phyloP scores from a whole-genome alignment of 345 rosid genomes.

The Trapa incisa region DNA sequence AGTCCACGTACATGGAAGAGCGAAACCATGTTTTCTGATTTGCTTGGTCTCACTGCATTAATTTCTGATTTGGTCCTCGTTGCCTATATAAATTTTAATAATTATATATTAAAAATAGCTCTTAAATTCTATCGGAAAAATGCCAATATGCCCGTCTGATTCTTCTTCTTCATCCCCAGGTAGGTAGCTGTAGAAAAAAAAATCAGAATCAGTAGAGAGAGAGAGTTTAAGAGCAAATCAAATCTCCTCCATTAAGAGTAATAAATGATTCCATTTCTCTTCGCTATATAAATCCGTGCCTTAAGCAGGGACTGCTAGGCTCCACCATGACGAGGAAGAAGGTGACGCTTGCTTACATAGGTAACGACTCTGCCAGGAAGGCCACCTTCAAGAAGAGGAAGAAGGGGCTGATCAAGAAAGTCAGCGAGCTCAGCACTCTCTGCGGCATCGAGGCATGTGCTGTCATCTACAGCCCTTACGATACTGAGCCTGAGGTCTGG shows the following conservation, averaged over 20 bases:
- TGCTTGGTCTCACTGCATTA: too few relatives aligned
- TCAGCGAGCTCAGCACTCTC: conserved; percentile 41
- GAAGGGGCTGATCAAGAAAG: conserved; percentile 52
- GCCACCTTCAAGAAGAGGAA: conserved; percentile 56
- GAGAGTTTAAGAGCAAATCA: not conserved
- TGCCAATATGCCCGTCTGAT: too few relatives aligned
- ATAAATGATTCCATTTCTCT: not conserved
- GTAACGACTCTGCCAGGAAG: conserved; percentile 35
- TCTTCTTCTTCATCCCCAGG: too few relatives aligned
- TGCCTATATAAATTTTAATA: too few relatives aligned
- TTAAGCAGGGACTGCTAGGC: not conserved
- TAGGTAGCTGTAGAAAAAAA: too few relatives aligned
- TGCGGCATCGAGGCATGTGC: conserved; percentile 23
- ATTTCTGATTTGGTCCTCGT: too few relatives aligned
- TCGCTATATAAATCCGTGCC: not conserved
- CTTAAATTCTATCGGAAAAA: too few relatives aligned
- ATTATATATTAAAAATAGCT: too few relatives aligned
- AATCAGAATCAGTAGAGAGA: too few relatives aligned
- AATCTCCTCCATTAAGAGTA: not conserved
- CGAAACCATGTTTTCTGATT: too few relatives aligned
- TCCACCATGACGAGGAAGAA: conserved; percentile 43
- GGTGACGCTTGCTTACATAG: conserved; percentile 39
- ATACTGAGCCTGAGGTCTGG: conserved; percentile 31
- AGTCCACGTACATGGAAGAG: too few relatives aligned
- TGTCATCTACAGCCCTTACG: conserved; percentile 14